Conservation (phyloP, 176 grass and related monocot species). For the Oryza coarctata region DNA sequence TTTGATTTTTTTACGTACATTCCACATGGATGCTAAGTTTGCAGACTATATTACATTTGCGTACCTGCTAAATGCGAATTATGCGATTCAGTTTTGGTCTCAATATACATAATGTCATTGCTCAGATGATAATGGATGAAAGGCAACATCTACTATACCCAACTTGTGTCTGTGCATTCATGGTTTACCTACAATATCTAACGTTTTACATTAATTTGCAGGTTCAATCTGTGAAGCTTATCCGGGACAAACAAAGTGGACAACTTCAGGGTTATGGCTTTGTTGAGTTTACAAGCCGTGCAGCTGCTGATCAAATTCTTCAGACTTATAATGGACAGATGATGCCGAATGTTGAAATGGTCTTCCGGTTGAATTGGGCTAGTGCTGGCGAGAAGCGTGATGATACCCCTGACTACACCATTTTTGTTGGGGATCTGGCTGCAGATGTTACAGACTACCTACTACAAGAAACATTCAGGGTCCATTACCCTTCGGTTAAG, state of each 20-base stretch:
- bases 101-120: background rate
- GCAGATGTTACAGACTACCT: slow-evolving; percentile 95
- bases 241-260: slow-evolving; percentile 77
- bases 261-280: slow-evolving; percentile 93
- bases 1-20: background rate
- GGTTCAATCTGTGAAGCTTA: slow-evolving; percentile 81
- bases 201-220: slow-evolving; percentile 26
- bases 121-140: background rate
- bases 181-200: background rate
- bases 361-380: slow-evolving; percentile 90
- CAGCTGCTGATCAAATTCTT: slow-evolving; percentile 77
- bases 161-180: background rate
- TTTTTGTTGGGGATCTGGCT: slow-evolving; percentile 93
- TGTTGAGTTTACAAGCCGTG: slow-evolving; percentile 75
- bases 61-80: background rate
- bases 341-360: slow-evolving; percentile 81
- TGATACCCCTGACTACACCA: slow-evolving; percentile 78
- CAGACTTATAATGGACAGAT: slow-evolving; percentile 79
- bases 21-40: background rate
- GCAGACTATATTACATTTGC: background rate
- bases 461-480: slow-evolving; percentile 87
- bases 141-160: background rate
- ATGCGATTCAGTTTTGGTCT: background rate
- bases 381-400: slow-evolving; percentile 90
- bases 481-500: slow-evolving; percentile 81